These are phyloP conservation scores for Stenogyne calaminthoides DNA, from an alignment of 305 asterid species.

Conservation along the genomic window DNA sequence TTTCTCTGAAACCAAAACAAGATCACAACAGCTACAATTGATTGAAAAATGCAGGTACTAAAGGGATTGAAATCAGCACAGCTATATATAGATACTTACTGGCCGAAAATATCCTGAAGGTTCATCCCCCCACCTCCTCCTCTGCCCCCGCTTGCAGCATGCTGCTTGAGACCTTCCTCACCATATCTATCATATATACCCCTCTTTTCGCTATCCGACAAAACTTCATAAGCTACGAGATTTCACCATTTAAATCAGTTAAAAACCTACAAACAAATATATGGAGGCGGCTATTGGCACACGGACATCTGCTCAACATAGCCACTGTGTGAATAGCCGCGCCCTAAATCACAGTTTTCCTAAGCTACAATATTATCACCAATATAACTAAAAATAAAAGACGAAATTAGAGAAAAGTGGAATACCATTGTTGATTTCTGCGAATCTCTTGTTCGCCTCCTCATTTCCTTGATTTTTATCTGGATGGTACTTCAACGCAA, in stretches of 20 bases:
- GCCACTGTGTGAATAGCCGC: not conserved
- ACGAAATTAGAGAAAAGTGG: not conserved
- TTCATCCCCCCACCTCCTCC: constrained; percentile 96
- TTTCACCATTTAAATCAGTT: constrained; percentile 29
- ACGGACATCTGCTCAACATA: not conserved
- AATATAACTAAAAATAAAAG: not conserved
- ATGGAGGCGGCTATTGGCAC: not conserved
- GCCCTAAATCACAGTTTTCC: not conserved
- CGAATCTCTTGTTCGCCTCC: constrained; percentile 92
- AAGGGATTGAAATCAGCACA: constrained; percentile 3
- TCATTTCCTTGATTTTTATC: constrained; percentile 96
- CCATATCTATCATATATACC: constrained; percentile 87
- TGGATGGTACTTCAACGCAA: constrained; percentile 95
- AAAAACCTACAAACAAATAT: constrained; percentile 20
- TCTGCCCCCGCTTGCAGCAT: constrained; percentile 84
- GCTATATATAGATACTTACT: constrained; percentile 55
- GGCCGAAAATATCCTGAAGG: constrained; percentile 87
- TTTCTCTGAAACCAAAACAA: not conserved
- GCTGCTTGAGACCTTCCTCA: constrained; percentile 96
- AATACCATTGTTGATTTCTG: constrained; percentile 87
- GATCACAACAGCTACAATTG: constrained; percentile 18
- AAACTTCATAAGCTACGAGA: constrained; percentile 81
- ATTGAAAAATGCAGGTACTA: not conserved
- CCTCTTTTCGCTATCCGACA: constrained; percentile 93
- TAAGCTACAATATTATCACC: not conserved